Evolutionary conservation across 345 rosid genomes (phyloP).

Genomic region (Theobroma cacao): DNA sequence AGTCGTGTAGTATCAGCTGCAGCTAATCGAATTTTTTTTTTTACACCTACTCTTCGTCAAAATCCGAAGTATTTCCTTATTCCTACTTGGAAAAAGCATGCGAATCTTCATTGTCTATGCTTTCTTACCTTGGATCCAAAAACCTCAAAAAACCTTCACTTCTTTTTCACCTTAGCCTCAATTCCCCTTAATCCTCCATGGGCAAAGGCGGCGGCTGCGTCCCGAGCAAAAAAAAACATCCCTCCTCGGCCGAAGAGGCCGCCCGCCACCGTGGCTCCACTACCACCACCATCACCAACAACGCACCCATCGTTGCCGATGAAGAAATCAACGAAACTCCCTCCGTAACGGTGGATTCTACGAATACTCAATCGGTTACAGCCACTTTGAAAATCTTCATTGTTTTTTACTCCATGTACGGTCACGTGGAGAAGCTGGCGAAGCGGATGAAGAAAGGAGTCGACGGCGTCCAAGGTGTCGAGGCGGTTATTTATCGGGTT

Average conservation of each 20-base stretch:
- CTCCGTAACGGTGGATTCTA: slow-evolving; percentile 15
- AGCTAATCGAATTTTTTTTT: background rate
- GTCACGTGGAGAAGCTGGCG: slow-evolving; percentile 70
- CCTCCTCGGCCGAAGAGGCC: slow-evolving; percentile 29
- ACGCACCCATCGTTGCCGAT: slow-evolving; percentile 45
- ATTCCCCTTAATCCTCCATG: slow-evolving; percentile 37
- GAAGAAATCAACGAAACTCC: slow-evolving; percentile 25
- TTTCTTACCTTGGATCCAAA: slow-evolving; percentile 2
- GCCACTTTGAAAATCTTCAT: slow-evolving; percentile 42
- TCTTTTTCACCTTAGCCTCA: no score
- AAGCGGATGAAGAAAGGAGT: slow-evolving; percentile 70
- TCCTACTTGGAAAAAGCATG: background rate
- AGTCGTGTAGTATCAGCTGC: background rate
- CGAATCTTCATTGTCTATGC: background rate
- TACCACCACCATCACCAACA: slow-evolving; percentile 10
- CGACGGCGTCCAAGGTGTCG: slow-evolving; percentile 55
- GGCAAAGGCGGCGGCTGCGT: slow-evolving; percentile 98
- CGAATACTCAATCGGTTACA: slow-evolving; percentile 9
- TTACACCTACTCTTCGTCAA: background rate
- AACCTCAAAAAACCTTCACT: background rate
- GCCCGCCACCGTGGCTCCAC: slow-evolving; percentile 16
- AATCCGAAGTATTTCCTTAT: background rate
- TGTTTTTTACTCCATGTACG: slow-evolving; percentile 71
- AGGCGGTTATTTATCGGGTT: slow-evolving; percentile 50
- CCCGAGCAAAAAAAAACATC: slow-evolving; percentile 80